Evolutionary conservation across 139 green algal species (phyloP).

Genomic region (Tetradesmus obliquus): DNA sequence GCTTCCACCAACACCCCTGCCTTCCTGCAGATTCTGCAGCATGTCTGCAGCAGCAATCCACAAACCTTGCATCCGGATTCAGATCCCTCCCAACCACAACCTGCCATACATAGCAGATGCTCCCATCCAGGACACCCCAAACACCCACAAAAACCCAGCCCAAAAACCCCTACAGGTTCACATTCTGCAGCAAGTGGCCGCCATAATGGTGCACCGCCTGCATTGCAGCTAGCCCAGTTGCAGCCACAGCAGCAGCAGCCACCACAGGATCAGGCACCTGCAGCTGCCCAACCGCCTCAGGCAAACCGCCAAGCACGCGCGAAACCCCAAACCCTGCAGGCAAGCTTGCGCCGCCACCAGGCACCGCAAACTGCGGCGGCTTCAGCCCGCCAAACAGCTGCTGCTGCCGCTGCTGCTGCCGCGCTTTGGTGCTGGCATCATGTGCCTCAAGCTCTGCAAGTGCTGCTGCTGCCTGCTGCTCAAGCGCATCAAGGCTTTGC

Average conservation of each 20-base stretch:
- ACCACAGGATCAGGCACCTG: conserved; percentile 19
- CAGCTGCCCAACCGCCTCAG: not conserved
- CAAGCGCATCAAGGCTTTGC: not conserved
- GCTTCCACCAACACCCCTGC: not conserved
- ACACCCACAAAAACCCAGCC: not conserved
- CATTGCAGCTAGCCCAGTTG: not conserved
- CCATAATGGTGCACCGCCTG: conserved; percentile 19
- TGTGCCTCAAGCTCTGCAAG: conserved; percentile 26
- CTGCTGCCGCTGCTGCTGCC: conserved; percentile 23
- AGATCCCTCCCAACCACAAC: no score
- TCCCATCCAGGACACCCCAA: no score
- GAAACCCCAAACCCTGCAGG: not conserved
- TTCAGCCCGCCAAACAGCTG: not conserved
- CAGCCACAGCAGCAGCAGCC: conserved; percentile 6
- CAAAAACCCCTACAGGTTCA: conserved; percentile 12
- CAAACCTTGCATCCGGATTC: not conserved
- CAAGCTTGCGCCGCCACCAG: not conserved
- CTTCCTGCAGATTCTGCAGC: no score
- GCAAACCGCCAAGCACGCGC: not conserved
- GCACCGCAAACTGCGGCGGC: not conserved
- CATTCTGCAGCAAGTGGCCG: conserved; percentile 13
- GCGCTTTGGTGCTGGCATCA: not conserved
- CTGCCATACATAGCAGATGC: no score
- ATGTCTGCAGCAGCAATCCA: no score
- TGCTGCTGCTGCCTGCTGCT: conserved; percentile 31